These are phyloP conservation scores for Candida ulmi DNA, from an alignment of 805 yeast genomes.

Conservation along the genomic window DNA sequence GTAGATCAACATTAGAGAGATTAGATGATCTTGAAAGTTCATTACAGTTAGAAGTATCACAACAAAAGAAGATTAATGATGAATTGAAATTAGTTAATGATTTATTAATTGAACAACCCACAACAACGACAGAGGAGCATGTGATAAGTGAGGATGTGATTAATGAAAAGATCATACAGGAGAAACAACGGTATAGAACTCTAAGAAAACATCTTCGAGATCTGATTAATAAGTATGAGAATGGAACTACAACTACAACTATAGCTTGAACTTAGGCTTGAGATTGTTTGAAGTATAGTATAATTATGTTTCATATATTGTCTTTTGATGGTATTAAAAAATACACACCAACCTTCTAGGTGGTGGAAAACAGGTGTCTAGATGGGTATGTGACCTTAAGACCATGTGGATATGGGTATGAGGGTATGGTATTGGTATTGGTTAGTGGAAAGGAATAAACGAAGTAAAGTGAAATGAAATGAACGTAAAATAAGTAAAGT, in stretches of 20 bases:
- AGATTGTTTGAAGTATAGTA: no score
- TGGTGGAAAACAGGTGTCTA: no score
- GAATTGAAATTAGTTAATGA: slow-evolving; percentile 3
- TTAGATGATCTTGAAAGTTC: neutral
- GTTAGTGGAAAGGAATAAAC: no score
- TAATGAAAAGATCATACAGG: slow-evolving; percentile 5
- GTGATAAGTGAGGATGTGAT: neutral
- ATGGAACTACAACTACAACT: neutral
- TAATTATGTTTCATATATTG: no score
- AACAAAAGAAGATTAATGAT: slow-evolving; percentile 1
- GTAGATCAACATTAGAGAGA: slow-evolving; percentile 1
- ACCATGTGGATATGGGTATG: no score
- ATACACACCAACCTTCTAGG: no score
- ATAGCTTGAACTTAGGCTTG: no score
- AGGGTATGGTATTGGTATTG: neutral
- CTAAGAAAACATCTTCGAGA: slow-evolving; percentile 4
- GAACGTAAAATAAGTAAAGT: neutral
- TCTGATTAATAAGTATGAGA: slow-evolving; percentile 1
- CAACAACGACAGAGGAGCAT: neutral
- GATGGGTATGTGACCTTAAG: no score
- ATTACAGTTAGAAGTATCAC: slow-evolving; percentile 1
- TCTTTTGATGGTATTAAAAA: no score
- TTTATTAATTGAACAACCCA: neutral
- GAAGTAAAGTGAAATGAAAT: neutral
- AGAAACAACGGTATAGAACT: slow-evolving; percentile 7